Base-by-base conservation (phyloP, 2,329 filamentous ascomycete genomes). In the Lizonia empirigonia region DNA sequence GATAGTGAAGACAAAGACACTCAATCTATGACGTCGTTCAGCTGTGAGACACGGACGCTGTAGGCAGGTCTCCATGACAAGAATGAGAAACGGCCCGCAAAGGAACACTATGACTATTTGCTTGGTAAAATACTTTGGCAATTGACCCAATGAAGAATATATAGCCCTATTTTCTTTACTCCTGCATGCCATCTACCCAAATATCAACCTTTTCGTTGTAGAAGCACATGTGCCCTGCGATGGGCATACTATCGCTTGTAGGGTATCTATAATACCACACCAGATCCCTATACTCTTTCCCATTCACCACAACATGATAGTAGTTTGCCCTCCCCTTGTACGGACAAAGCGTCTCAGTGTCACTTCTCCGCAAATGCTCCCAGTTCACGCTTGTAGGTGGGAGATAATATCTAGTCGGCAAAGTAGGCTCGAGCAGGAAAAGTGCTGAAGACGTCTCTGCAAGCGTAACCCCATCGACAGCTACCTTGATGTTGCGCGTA, bases 121-220 rank as follows among this genome's bases (percentile, higher is more conserved):
- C n/a, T n/a, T n/a, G n/a, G n/a, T n/a, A n/a, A 30, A 15, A 7
- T 30, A 30, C 27, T 3, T 7, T 30, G 27, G 18, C 15, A 4
- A 3, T 13, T 18, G 5, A 34, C 9, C 5, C 4, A 19, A 7
- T 18, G 3, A 12, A 5, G 10, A 4, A n/a, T n/a, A n/a, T n/a
- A n/a, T n/a, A n/a, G n/a, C n/a, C 12, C 4, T 7, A 7, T 18
- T 29, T 56, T 20, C 33, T 36, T 46, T 67, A 39, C 52, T 74
- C 67, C 45, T 73, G 72, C n/a, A 73, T 63, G 1, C 84, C 84
- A 53, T 84, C 82, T 5, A 87, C 57, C 48, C 76, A 73, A n/a
- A 88, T 78, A 53, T 87, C 82, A 1, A 88, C 83, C 69, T 84
- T 85, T 66, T 88, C 86, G 55, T 88, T 86, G 56, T 87, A 88